Base-by-base conservation (phyloP, 192 early-diverging fungal genomes). In the Coemansia aciculifera region DNA sequence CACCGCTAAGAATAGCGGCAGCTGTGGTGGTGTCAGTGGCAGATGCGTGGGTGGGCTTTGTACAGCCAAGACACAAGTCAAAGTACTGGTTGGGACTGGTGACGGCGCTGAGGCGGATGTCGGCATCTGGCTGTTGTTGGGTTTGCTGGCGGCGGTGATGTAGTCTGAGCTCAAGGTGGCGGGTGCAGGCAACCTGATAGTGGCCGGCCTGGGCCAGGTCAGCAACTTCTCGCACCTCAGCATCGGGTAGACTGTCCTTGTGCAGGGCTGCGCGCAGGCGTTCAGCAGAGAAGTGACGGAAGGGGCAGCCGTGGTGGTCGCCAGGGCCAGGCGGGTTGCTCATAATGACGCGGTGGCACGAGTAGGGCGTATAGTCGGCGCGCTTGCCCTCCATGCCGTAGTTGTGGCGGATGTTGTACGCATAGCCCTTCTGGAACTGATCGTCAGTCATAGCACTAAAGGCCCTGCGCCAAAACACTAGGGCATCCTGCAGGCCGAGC, bases 261-360 rank as follows among this genome's bases (percentile, higher is more conserved):
- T 73, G 65, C 52, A 98, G 62, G n/a, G 87, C 85, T 4, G 84
- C 73, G 23, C 84, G 75, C 37, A 98, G 74, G 39, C 87, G 89
- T 0, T 89, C 83, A 2, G 82, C 43, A 1, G 90, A 85, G 37
- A 92, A 91, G 67, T 97, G 91, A 42, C 90, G 86, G 85, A 95
- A 99, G 46, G 97, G 97, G 75, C 97, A 99, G 7, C 97, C 97
- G 65, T 99, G 97, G 68, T 92, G 86, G 70, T 98, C 95, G 12
- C 90, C 89, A 7, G 92, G 80, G 13, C 88, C 88, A 2, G 97
- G 95, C 27, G 85, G 86, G 64, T 91, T 90, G 15, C 77, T 71
- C 62, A 79, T 90, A 71, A 99, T 98, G 80, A 99, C 93, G 59
- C 90, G 91, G 64, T 86, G 81, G 81, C 97, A 99, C 36, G 89